A percentile compares a stretch with the other conserved stretches of the same genome.
Conservation (phyloP, 805 yeast genomes). For the Millerozyma miso region DNA sequence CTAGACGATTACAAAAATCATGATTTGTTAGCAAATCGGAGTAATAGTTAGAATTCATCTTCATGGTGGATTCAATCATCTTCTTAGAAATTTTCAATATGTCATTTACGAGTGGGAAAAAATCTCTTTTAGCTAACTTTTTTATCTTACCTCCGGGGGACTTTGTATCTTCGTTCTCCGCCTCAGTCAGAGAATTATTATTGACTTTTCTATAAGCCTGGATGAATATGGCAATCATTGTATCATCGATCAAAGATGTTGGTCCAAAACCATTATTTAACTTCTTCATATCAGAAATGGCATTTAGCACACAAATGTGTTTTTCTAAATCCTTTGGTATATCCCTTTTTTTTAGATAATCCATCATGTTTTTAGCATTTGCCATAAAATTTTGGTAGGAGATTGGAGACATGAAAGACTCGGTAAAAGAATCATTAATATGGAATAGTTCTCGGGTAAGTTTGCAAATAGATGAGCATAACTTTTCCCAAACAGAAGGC, state of each 20-base stretch:
- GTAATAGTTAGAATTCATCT: constrained; percentile 27
- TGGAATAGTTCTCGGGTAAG: constrained; percentile 44
- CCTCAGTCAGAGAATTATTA: constrained; percentile 5
- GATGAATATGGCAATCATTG: constrained; percentile 58
- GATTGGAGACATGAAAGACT: constrained; percentile 43
- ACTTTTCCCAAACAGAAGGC: constrained; percentile 60
- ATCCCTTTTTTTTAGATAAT: constrained; percentile 22
- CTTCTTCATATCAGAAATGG: constrained; percentile 57
- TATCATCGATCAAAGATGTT: constrained; percentile 70
- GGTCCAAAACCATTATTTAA: constrained; percentile 81
- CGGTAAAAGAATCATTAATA: constrained; percentile 48
- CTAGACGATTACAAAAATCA: neutral
- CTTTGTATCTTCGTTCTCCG: constrained; percentile 12
- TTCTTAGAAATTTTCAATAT: constrained; percentile 25
- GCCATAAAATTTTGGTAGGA: constrained; percentile 40
- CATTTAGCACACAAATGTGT: constrained; percentile 42
- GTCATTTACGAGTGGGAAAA: constrained; percentile 38
- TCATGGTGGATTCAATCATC: constrained; percentile 27
- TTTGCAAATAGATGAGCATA: constrained; percentile 50
- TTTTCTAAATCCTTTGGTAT: constrained; percentile 36
- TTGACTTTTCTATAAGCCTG: constrained; percentile 34
- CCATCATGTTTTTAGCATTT: constrained; percentile 29
- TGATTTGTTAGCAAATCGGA: constrained; percentile 17
- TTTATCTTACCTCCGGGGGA: constrained; percentile 30
- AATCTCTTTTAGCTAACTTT: constrained; percentile 38